Evolutionary conservation across 2,329 filamentous ascomycete species (phyloP).

Genomic region (Cladorrhinum sp.): DNA sequence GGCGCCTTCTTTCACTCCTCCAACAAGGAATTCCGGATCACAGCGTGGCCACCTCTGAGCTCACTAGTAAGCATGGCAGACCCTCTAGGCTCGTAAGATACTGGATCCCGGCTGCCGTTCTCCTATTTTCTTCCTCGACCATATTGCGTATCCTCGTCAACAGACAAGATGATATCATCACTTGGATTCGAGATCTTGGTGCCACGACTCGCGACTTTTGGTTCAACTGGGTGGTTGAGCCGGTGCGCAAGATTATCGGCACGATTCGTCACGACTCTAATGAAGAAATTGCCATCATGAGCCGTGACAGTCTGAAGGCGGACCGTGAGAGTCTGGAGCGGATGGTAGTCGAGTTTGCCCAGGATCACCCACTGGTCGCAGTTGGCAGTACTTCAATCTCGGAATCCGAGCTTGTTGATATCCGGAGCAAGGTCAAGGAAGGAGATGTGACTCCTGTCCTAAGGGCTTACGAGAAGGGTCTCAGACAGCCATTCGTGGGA

Average conservation of each 20-base stretch:
- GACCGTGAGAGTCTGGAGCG: slow-evolving; percentile 90
- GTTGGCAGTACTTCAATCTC: slow-evolving; percentile 51
- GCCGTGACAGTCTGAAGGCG: slow-evolving; percentile 82
- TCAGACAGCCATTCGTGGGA: slow-evolving; percentile 76
- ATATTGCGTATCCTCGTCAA: slow-evolving; percentile 76
- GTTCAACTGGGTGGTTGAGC: slow-evolving; percentile 93
- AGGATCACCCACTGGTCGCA: slow-evolving; percentile 69
- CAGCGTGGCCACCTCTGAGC: slow-evolving; percentile 48
- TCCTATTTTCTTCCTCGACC: slow-evolving; percentile 80
- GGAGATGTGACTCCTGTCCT: slow-evolving; percentile 92
- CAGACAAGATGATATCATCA: slow-evolving; percentile 69
- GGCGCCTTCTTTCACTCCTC: slow-evolving; percentile 67
- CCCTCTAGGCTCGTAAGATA: slow-evolving; percentile 76
- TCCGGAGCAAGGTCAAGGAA: slow-evolving; percentile 78
- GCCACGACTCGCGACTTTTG: slow-evolving; percentile 83
- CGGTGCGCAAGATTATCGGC: slow-evolving; percentile 74
- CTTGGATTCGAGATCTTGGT: slow-evolving; percentile 78
- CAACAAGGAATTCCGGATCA: slow-evolving; percentile 67
- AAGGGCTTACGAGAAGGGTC: slow-evolving; percentile 84
- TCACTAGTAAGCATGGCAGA: slow-evolving; percentile 66
- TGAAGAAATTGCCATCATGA: slow-evolving; percentile 96
- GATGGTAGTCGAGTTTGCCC: slow-evolving; percentile 96
- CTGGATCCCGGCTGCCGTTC: slow-evolving; percentile 73
- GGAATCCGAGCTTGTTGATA: slow-evolving; percentile 67
- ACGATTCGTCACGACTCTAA: slow-evolving; percentile 91